Conservation (phyloP, 768 basidiomycete genomes). For the Mycena filopes region DNA sequence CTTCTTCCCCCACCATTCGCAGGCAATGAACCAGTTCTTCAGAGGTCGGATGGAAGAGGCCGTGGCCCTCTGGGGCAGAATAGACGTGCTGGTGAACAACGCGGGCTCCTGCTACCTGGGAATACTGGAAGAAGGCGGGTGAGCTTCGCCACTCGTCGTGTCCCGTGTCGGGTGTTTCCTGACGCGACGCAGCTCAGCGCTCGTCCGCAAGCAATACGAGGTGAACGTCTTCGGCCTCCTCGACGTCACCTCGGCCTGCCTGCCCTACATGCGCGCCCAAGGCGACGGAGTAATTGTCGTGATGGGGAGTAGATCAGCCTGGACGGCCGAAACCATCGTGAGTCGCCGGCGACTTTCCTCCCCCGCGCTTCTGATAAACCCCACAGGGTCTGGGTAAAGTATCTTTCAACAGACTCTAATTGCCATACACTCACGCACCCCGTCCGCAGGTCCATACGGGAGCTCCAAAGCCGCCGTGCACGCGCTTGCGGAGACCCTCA, state of each 20-base stretch:
- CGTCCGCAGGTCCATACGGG: slow-evolving; percentile 53
- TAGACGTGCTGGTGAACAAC: slow-evolving; percentile 75
- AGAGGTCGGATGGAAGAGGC: slow-evolving; percentile 55
- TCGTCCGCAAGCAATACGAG: slow-evolving; percentile 55
- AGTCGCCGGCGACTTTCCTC: slow-evolving; percentile 33
- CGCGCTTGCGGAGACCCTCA: slow-evolving; percentile 65
- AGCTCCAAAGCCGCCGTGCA: slow-evolving; percentile 72
- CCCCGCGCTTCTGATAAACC: not conserved
- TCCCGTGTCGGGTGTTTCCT: too few species aligned
- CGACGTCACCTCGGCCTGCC: slow-evolving; percentile 62
- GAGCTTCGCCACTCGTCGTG: slow-evolving; percentile 33
- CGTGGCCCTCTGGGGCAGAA: slow-evolving; percentile 57
- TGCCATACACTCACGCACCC: not conserved
- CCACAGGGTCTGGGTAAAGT: slow-evolving; percentile 50
- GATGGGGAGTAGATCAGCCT: slow-evolving; percentile 66
- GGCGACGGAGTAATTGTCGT: slow-evolving; percentile 57
- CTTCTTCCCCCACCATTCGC: not conserved
- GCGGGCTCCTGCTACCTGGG: slow-evolving; percentile 59
- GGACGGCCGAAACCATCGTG: slow-evolving; percentile 58
- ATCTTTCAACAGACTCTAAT: not conserved
- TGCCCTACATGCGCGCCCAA: slow-evolving; percentile 63
- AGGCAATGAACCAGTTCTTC: not conserved
- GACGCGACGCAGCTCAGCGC: slow-evolving; percentile 39
- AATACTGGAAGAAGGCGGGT: slow-evolving; percentile 71
- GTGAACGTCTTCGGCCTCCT: slow-evolving; percentile 63